Evolutionary conservation across 257 asterid species (phyloP), one percentile per base, ranked within the genome.

Genomic region (Craterostigma plantagineum): DNA sequence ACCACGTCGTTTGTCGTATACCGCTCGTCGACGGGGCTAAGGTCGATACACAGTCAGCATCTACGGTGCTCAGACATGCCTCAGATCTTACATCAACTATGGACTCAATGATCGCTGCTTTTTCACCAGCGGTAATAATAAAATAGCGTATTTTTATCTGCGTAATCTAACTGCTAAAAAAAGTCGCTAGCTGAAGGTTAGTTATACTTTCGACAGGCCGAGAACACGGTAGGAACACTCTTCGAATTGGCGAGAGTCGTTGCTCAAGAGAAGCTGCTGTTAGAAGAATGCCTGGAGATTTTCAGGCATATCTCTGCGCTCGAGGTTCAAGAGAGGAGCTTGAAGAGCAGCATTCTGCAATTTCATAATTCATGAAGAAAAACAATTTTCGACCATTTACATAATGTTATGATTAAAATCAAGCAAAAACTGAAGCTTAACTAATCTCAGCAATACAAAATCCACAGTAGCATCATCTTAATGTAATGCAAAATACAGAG

Each of bases 11-110:
- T 17, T 78, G 93, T 55, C 71, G 61, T 51, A 52, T 86, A 49
- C 97, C 94, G 42, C 78, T 86, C 27, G 59, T 71, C 10, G 81
- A 76, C 41, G 93, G 97, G 10, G 93, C 92, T 11, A 71, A 58
- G 83, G 92, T 55, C 37, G 77, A 81, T 43, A 65, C 60, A 18
- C 66, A 60, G 43, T 45, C 72, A 12, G 57, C 63, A 44, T 56
- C 70, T 6, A 14, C 52, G 18, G 69, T 56, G 13, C 51, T 81
- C 11, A 60, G 67, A 34, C 62, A 60, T 44, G 92, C 91, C 14
- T 73, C 76, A 14, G 76, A 86, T 37, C 46, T 81, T 46, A 73
- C 84, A 43, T 36, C 71, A 27, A 58, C 74, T 30, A 67, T 76
- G 57, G 45, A 50, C 57, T 45, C 33, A 45, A 70, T 51, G 61